Percentiles rank a stretch among this genome's conserved stretches.
phyloP scores from a whole-genome alignment of 2,329 filamentous ascomycete genomes.

The Blastomyces parvus region DNA sequence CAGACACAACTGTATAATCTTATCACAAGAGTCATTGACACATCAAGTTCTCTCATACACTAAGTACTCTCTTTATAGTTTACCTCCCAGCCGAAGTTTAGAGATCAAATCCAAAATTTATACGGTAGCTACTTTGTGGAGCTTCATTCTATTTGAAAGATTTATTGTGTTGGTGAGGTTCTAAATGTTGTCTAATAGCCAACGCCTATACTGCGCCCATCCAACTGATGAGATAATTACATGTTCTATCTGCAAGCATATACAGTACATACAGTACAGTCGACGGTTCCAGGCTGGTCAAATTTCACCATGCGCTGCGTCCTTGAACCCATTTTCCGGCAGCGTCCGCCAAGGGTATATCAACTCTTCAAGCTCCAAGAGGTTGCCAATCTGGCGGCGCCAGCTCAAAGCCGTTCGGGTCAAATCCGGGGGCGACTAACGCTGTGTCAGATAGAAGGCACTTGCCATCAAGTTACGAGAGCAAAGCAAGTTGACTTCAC shows the following conservation, averaged over 20 bases:
- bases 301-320: not conserved
- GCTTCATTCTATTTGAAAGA: not conserved
- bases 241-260: not conserved
- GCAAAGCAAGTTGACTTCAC: not conserved
- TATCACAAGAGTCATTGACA: not conserved
- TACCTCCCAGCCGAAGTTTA: not conserved
- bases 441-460: not conserved
- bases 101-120: not conserved
- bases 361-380: not conserved
- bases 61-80: not conserved
- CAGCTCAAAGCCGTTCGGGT: not conserved
- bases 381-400: not conserved
- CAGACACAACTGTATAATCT: not conserved
- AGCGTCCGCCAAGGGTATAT: not conserved
- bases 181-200: not conserved
- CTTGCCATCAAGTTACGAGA: not conserved
- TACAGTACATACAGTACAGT: not conserved
- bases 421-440: not conserved
- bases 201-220: not conserved
- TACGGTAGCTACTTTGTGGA: not conserved
- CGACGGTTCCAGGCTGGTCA: not conserved
- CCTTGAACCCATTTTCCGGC: not conserved
- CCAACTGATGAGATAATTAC: not conserved
- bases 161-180: not conserved
- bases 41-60: not conserved